These are phyloP conservation scores for Rosa chinensis DNA, from an alignment of 306 rosid species.

Conservation along the genomic window DNA sequence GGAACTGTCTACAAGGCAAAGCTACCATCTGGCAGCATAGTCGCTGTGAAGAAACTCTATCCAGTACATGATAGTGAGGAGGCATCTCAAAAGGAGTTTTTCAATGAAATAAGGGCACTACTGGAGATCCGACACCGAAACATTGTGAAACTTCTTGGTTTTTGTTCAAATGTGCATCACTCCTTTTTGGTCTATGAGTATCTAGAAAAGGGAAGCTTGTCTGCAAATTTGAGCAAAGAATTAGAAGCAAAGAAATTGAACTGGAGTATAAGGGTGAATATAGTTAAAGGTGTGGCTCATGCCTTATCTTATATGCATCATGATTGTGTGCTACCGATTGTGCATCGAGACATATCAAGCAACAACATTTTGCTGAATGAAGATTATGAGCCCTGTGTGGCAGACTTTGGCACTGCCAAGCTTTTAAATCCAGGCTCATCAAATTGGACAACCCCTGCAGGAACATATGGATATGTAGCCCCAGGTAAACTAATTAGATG, in stretches of 20 bases:
- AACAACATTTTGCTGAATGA: slow-evolving; percentile 25
- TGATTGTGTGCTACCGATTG: slow-evolving; percentile 20
- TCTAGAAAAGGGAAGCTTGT: slow-evolving; percentile 23
- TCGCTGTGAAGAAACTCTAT: slow-evolving; percentile 30
- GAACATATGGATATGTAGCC: slow-evolving; percentile 32
- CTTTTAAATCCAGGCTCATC: slow-evolving; percentile 28
- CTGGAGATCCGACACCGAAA: slow-evolving; percentile 31
- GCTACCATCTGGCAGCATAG: neutral
- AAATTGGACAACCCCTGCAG: slow-evolving; percentile 29
- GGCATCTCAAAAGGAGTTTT: slow-evolving; percentile 18
- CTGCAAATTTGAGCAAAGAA: slow-evolving; percentile 10
- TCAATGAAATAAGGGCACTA: slow-evolving; percentile 26
- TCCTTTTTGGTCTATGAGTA: slow-evolving; percentile 30
- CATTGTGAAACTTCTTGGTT: slow-evolving; percentile 26
- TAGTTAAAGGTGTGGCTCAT: slow-evolving; percentile 26
- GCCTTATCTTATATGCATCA: slow-evolving; percentile 36
- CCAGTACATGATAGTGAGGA: neutral
- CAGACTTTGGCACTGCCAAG: slow-evolving; percentile 34
- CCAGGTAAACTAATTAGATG: slow-evolving; percentile 19
- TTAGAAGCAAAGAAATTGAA: slow-evolving; percentile 21
- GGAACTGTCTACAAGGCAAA: slow-evolving; percentile 28
- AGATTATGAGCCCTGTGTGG: slow-evolving; percentile 22
- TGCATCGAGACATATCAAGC: slow-evolving; percentile 31
- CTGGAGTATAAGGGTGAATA: slow-evolving; percentile 29
- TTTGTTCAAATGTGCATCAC: slow-evolving; percentile 14